Percentiles rank a stretch among this genome's conserved stretches.
Evolutionary conservation across 768 basidiomycete species (phyloP).

Genomic region (Lyophyllum shimeji): DNA sequence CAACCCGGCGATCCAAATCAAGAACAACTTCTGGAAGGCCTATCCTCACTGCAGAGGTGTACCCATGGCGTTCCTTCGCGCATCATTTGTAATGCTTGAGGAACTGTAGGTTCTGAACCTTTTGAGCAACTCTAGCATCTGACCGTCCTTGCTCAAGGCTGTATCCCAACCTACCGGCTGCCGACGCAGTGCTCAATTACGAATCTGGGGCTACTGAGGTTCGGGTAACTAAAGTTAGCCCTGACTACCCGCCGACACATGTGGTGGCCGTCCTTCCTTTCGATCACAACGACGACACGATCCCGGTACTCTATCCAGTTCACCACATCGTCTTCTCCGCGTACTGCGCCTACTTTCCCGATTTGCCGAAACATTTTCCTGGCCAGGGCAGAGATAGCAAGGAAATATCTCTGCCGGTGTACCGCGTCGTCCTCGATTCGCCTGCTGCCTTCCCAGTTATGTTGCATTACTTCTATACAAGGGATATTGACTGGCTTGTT

Average conservation of each 20-base stretch:
- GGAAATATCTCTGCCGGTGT: constrained; percentile 39
- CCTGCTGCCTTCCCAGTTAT: constrained; percentile 50
- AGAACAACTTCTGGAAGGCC: not conserved
- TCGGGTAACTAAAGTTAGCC: not conserved
- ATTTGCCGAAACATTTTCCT: constrained; percentile 20
- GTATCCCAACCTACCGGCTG: constrained; percentile 9
- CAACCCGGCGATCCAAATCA: not conserved
- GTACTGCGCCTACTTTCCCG: constrained; percentile 37
- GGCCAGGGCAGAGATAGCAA: not conserved
- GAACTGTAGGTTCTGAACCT: not conserved
- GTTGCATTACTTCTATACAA: constrained; percentile 50
- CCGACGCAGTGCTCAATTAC: not conserved
- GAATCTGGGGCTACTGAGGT: not conserved
- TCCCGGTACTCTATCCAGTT: constrained; percentile 25
- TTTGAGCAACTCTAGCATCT: not conserved
- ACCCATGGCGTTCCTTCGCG: not conserved
- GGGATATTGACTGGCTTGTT: constrained; percentile 37
- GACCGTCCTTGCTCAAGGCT: constrained; percentile 1
- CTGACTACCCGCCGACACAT: not conserved
- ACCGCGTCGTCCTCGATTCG: constrained; percentile 51
- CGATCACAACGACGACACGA: too few species aligned
- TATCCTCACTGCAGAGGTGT: not conserved
- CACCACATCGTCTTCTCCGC: constrained; percentile 44
- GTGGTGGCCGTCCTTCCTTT: not conserved
- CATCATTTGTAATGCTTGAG: not conserved